Evolutionary conservation across 1,139 yeast genomes (phyloP).

Genomic region (Sugiyamaella pinicola): DNA sequence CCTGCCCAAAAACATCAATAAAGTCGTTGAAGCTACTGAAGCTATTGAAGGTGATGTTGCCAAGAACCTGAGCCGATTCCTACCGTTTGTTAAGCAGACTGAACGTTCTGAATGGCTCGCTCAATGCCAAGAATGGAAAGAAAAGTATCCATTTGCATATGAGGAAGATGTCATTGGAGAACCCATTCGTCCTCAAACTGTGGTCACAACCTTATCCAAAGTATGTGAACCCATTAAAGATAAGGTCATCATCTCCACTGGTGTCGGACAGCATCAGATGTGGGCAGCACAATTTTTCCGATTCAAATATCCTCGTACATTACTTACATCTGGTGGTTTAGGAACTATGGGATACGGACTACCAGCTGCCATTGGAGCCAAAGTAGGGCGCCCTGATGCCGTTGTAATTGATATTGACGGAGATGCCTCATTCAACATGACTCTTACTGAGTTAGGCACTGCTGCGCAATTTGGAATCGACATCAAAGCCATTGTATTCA

Average conservation of each 20-base stretch:
- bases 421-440: slow-evolving; percentile 98
- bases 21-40: slow-evolving; percentile 95
- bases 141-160: slow-evolving; percentile 81
- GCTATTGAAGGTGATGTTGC: slow-evolving; percentile 97
- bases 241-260: slow-evolving; percentile 88
- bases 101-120: slow-evolving; percentile 80
- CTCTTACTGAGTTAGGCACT: slow-evolving; percentile 85
- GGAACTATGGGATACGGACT: slow-evolving; percentile 99
- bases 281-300: slow-evolving; percentile 99
- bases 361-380: slow-evolving; percentile 98
- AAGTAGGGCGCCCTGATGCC: slow-evolving; percentile 92
- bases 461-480: slow-evolving; percentile 95
- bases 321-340: slow-evolving; percentile 96
- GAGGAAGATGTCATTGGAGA: slow-evolving; percentile 65
- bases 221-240: slow-evolving; percentile 64
- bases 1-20: slow-evolving; percentile 93
- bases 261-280: slow-evolving; percentile 99
- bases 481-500: slow-evolving; percentile 81
- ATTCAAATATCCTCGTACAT: slow-evolving; percentile 87
- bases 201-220: slow-evolving; percentile 73
- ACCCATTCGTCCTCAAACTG: slow-evolving; percentile 89
- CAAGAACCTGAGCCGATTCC: slow-evolving; percentile 66
- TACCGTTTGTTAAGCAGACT: slow-evolving; percentile 69
- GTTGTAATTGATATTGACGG: slow-evolving; percentile 96
- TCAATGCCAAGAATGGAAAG: slow-evolving; percentile 77